A percentile compares a stretch with the other conserved stretches of the same genome.
These are phyloP conservation scores for Parathielavia appendiculata DNA, from an alignment of 495 filamentous ascomycete species.

Conservation along the genomic window DNA sequence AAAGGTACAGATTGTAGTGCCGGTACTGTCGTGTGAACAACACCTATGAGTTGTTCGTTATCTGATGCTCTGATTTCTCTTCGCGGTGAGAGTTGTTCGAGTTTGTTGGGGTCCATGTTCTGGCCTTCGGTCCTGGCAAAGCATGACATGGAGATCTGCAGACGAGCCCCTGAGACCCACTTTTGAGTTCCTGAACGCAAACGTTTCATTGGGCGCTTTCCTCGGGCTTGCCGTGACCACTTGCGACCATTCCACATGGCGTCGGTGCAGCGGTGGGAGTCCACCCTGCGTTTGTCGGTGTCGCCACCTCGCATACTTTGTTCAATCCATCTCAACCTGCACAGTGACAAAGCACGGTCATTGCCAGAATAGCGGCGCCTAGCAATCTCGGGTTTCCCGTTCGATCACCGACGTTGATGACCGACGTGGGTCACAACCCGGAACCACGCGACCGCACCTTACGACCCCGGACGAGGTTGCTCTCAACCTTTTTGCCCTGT, in stretches of 20 bases:
- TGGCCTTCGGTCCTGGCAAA: neutral
- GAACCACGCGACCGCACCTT: too few relatives aligned
- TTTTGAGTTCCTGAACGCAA: conserved; percentile 1
- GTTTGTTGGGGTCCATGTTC: neutral
- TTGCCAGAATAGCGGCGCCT: neutral
- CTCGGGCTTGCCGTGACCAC: neutral
- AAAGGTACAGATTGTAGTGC: too few relatives aligned
- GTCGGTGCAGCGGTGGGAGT: too few relatives aligned
- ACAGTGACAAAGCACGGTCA: neutral
- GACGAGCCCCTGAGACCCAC: conserved; percentile 9
- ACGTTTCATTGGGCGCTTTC: neutral
- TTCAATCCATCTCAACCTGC: neutral
- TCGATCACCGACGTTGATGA: too few relatives aligned
- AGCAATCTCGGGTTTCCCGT: neutral
- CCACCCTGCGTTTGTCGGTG: too few relatives aligned
- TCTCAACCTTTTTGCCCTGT: neutral
- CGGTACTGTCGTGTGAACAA: too few relatives aligned
- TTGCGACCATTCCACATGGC: conserved; percentile 13
- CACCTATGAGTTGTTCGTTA: too few relatives aligned
- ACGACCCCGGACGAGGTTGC: conserved; percentile 1
- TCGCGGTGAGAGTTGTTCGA: neutral
- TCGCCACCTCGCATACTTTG: neutral
- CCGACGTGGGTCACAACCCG: too few relatives aligned
- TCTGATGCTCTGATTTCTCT: too few relatives aligned
- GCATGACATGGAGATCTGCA: neutral